Conservation (phyloP, 2,329 filamentous ascomycete species). For the Arthrobotrys entomopaga region DNA sequence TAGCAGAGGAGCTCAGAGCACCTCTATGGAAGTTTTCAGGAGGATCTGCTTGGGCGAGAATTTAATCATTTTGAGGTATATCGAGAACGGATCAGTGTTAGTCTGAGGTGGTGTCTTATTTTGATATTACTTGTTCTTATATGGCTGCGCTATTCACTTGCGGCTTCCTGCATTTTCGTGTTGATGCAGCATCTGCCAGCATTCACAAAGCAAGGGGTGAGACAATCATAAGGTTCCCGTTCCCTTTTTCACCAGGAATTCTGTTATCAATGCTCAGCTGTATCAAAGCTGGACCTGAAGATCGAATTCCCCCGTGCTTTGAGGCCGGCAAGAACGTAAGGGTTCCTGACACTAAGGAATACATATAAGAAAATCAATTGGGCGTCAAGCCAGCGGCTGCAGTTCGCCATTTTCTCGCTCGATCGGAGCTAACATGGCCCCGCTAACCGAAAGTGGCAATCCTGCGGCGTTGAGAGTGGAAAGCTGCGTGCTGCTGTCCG, state of each 20-base stretch:
- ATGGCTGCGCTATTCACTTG: not conserved
- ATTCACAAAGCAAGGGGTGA: slow-evolving; percentile 13
- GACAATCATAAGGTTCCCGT: not conserved
- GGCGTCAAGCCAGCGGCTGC: slow-evolving; percentile 25
- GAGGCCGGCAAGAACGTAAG: slow-evolving; percentile 15
- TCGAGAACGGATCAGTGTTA: no score
- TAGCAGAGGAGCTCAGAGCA: not conserved
- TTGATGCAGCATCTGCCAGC: slow-evolving; percentile 21
- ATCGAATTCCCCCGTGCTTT: slow-evolving; percentile 26
- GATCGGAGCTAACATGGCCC: not conserved
- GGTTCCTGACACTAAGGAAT: no score
- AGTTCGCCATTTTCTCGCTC: no score
- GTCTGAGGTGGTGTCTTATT: no score
- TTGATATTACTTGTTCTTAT: slow-evolving; percentile 6
- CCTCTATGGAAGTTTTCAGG: not conserved
- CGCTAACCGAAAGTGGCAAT: slow-evolving; percentile 33
- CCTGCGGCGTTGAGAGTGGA: slow-evolving; percentile 12
- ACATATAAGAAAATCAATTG: slow-evolving; percentile 9
- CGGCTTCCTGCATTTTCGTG: slow-evolving; percentile 30
- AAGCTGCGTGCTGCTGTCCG: slow-evolving; percentile 12
- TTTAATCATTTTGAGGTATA: no score
- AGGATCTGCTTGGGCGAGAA: not conserved
- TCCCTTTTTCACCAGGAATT: not conserved
- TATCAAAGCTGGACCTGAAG: slow-evolving; percentile 13
- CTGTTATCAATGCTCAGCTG: not conserved